Percentiles rank a stretch among this genome's conserved stretches.
Conservation (phyloP, 164 flowering plant genomes). For the Echeveria elegans region DNA sequence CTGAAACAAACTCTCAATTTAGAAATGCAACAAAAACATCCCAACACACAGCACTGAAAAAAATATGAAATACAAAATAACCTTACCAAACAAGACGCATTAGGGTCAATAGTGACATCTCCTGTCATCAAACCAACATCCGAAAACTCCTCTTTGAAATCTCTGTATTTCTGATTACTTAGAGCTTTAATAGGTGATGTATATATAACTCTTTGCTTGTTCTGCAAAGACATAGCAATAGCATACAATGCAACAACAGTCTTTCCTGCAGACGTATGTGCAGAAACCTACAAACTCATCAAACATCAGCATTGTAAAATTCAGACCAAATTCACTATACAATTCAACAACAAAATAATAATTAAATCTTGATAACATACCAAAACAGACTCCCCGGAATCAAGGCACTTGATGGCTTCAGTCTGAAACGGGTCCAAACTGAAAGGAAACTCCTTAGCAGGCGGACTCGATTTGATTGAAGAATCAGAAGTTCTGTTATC, state of each 20-base stretch:
- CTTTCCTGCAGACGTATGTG: slow-evolving; percentile 98
- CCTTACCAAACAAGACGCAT: slow-evolving; percentile 95
- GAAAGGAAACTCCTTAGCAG: slow-evolving; percentile 81
- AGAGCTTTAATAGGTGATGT: slow-evolving; percentile 98
- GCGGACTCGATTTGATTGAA: slow-evolving; percentile 23
- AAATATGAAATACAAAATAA: slow-evolving; percentile 13
- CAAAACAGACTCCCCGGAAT: slow-evolving; percentile 85
- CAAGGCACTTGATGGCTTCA: slow-evolving; percentile 81
- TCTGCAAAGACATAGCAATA: slow-evolving; percentile 83
- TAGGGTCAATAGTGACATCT: slow-evolving; percentile 97
- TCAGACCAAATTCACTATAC: no score
- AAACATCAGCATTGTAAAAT: neutral
- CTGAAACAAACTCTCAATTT: slow-evolving; percentile 29
- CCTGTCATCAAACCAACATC: slow-evolving; percentile 99
- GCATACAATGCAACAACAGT: slow-evolving; percentile 94
- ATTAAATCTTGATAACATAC: no score
- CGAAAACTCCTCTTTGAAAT: slow-evolving; percentile 89
- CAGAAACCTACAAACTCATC: slow-evolving; percentile 75
- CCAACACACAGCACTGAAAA: neutral
- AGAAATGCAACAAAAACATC: neutral
- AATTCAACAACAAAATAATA: no score
- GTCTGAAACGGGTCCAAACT: slow-evolving; percentile 85
- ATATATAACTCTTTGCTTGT: slow-evolving; percentile 85
- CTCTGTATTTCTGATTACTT: slow-evolving; percentile 91
- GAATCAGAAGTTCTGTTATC: slow-evolving; percentile 12